phyloP scores from a whole-genome alignment of 1,139 yeast species.

The Hanseniaspora uvarum region DNA sequence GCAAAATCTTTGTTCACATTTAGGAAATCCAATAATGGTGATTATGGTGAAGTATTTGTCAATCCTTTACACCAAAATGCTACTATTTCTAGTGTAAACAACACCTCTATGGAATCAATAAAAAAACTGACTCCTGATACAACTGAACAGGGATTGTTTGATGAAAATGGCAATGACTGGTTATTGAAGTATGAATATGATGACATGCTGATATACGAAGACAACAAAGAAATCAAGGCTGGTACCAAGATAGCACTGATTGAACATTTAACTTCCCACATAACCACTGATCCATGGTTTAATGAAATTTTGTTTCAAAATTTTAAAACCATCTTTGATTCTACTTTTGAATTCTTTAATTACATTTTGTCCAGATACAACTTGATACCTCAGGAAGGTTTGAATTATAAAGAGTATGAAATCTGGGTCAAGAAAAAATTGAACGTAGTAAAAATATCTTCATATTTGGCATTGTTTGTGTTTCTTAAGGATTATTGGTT shows the following conservation, averaged over 20 bases:
- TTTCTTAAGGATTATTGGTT: constrained; percentile 74
- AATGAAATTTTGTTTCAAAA: constrained; percentile 63
- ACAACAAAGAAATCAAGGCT: constrained; percentile 62
- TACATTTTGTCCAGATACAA: constrained; percentile 57
- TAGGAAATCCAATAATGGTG: not conserved
- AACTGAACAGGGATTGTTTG: constrained; percentile 26
- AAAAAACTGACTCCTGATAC: not conserved
- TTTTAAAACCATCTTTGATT: constrained; percentile 61
- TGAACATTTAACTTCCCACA: constrained; percentile 76
- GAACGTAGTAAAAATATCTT: constrained; percentile 54
- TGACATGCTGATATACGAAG: constrained; percentile 58
- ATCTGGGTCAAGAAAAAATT: constrained; percentile 69
- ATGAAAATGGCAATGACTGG: constrained; percentile 45
- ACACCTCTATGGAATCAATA: not conserved
- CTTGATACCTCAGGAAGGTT: constrained; percentile 76
- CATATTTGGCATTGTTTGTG: constrained; percentile 58
- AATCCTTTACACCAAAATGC: not conserved
- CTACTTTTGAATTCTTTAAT: constrained; percentile 54
- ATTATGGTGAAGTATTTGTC: not conserved
- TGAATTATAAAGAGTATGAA: constrained; percentile 72
- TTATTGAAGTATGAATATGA: constrained; percentile 71
- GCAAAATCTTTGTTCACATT: not conserved
- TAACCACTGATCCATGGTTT: constrained; percentile 54
- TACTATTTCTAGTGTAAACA: not conserved
- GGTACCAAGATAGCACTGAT: constrained; percentile 76